Percentiles rank a stretch among this genome's conserved stretches.
Evolutionary conservation across 805 yeast genomes (phyloP).

Genomic region (Zygosaccharomyces gambellarensis): DNA sequence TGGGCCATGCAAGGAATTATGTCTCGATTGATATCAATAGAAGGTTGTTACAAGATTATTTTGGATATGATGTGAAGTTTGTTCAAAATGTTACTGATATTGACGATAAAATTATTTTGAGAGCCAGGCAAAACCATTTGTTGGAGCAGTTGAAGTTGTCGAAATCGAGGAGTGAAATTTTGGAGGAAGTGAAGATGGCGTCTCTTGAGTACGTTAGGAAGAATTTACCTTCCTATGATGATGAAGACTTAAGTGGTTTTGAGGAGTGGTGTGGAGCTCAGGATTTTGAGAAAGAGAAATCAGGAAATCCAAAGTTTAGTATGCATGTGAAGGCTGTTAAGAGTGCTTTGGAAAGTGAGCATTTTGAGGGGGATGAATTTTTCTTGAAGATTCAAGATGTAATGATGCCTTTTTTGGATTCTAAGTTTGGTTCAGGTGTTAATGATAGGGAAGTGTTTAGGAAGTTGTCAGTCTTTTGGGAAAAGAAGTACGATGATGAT

Average conservation of each 20-base stretch:
- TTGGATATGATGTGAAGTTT: slow-evolving; percentile 81
- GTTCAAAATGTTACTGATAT: slow-evolving; percentile 98
- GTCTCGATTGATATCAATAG: slow-evolving; percentile 92
- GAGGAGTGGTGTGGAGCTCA: slow-evolving; percentile 47
- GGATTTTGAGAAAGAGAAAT: slow-evolving; percentile 47
- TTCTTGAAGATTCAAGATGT: slow-evolving; percentile 59
- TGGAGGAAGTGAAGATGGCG: slow-evolving; percentile 40
- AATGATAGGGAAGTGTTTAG: slow-evolving; percentile 82
- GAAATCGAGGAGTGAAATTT: slow-evolving; percentile 31
- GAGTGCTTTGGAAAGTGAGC: slow-evolving; percentile 34
- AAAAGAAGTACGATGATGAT: slow-evolving; percentile 73
- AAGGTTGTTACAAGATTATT: slow-evolving; percentile 81
- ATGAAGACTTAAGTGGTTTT: slow-evolving; percentile 37
- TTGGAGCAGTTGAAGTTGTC: slow-evolving; percentile 54
- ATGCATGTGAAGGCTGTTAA: slow-evolving; percentile 76
- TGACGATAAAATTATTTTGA: slow-evolving; percentile 91
- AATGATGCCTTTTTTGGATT: slow-evolving; percentile 67
- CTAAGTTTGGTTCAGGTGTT: slow-evolving; percentile 64
- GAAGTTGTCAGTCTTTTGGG: slow-evolving; percentile 86
- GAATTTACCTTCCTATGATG: slow-evolving; percentile 46
- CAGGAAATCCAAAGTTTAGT: slow-evolving; percentile 72
- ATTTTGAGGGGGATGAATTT: slow-evolving; percentile 40
- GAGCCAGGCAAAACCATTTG: slow-evolving; percentile 85
- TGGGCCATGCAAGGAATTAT: slow-evolving; percentile 98
- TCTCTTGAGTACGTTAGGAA: slow-evolving; percentile 46